Evolutionary conservation across 2,329 filamentous ascomycete genomes (phyloP).

Genomic region (Stagonosporopsis chrysanthemi): DNA sequence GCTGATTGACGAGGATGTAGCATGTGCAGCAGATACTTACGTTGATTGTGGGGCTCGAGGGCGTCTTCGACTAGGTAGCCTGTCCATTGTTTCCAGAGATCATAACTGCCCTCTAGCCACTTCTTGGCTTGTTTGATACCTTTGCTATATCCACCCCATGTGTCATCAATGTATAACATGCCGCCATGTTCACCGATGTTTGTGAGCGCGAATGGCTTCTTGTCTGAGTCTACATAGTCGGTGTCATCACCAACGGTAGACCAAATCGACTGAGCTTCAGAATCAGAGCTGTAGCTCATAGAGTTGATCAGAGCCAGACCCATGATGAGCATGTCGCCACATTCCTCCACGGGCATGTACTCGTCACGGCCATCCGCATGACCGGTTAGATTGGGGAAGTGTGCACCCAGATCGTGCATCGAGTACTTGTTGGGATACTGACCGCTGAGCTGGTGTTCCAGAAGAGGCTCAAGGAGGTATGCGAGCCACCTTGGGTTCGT

Average conservation of each 20-base stretch:
- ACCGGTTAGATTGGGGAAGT: slow-evolving; percentile 80
- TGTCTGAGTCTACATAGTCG: slow-evolving; percentile 30
- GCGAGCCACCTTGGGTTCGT: slow-evolving; percentile 82
- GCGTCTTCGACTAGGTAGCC: slow-evolving; percentile 78
- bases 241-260: slow-evolving; percentile 54
- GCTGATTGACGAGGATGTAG: neutral
- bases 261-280: slow-evolving; percentile 66
- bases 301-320: slow-evolving; percentile 79
- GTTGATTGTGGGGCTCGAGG: slow-evolving; percentile 76
- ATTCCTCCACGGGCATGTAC: slow-evolving; percentile 79
- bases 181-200: slow-evolving; percentile 59
- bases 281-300: slow-evolving; percentile 67
- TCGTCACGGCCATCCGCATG: slow-evolving; percentile 75
- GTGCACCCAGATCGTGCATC: slow-evolving; percentile 77
- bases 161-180: slow-evolving; percentile 66
- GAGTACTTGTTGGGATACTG: slow-evolving; percentile 85
- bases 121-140: slow-evolving; percentile 65
- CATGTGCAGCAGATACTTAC: slow-evolving; percentile 47
- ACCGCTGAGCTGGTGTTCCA: slow-evolving; percentile 82
- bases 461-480: slow-evolving; percentile 78
- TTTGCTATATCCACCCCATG: slow-evolving; percentile 64
- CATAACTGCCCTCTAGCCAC: slow-evolving; percentile 74
- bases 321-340: slow-evolving; percentile 85
- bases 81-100: slow-evolving; percentile 79
- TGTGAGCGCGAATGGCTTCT: slow-evolving; percentile 58